Evolutionary conservation across 2,329 filamentous ascomycete species (phyloP).

Genomic region (Orbilia brochopaga): DNA sequence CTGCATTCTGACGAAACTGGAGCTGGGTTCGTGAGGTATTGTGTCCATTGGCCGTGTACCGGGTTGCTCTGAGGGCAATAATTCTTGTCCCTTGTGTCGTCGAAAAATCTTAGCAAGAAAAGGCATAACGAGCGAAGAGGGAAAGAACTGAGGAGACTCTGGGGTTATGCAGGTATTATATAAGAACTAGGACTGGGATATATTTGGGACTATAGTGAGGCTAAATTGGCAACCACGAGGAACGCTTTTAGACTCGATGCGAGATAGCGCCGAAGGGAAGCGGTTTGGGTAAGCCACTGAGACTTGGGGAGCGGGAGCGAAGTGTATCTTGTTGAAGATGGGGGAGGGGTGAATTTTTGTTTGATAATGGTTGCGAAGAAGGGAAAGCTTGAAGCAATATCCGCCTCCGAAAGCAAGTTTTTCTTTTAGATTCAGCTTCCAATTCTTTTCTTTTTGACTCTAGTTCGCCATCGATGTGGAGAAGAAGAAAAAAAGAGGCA

Average conservation of each 20-base stretch:
- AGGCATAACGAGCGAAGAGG: slow-evolving; percentile 22
- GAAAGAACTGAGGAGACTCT: slow-evolving; percentile 2
- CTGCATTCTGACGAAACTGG: slow-evolving; percentile 37
- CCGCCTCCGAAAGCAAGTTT: slow-evolving; percentile 26
- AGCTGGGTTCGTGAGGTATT: slow-evolving; percentile 35
- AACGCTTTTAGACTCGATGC: slow-evolving; percentile 27
- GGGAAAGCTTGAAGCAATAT: slow-evolving; percentile 9
- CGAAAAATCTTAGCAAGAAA: slow-evolving; percentile 42
- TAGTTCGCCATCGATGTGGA: slow-evolving; percentile 3
- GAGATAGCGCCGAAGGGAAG: slow-evolving; percentile 34
- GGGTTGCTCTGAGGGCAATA: slow-evolving; percentile 5
- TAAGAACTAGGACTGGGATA: slow-evolving; percentile 7
- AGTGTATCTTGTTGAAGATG: slow-evolving; percentile 8
- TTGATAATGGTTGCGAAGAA: slow-evolving; percentile 18
- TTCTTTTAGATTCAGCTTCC: neutral
- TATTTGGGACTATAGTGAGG: slow-evolving; percentile 16
- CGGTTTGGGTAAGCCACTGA: slow-evolving; percentile 19
- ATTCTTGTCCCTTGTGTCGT: slow-evolving; percentile 33
- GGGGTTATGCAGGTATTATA: slow-evolving; percentile 25
- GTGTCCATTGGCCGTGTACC: slow-evolving; percentile 25
- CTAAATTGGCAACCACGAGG: slow-evolving; percentile 16
- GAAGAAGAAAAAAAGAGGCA: slow-evolving; percentile 12
- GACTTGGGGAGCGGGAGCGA: slow-evolving; percentile 7
- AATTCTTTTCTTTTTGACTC: neutral
- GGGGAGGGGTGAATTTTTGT: slow-evolving; percentile 13